Percentiles rank a stretch among this genome's conserved stretches.
Conservation (phyloP, 306 rosid species). For the Geum urbanum region DNA sequence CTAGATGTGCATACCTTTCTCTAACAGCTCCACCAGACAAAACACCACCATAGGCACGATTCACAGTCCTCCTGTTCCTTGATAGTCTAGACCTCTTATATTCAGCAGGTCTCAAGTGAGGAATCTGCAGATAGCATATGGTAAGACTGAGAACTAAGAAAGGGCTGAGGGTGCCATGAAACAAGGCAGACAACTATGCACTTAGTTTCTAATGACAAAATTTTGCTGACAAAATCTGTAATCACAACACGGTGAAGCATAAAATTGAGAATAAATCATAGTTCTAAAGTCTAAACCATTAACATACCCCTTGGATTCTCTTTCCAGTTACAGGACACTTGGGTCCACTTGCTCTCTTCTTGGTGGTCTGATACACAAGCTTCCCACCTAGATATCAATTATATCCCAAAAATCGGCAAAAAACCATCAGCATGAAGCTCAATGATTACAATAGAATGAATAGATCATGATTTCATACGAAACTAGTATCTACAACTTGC, state of each 20-base stretch:
- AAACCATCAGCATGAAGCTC: neutral
- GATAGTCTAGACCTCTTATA: slow-evolving; percentile 70
- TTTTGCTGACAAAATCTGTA: neutral
- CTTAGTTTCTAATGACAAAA: neutral
- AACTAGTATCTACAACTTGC: neutral
- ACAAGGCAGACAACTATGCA: neutral
- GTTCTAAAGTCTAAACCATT: neutral
- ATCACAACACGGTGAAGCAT: neutral
- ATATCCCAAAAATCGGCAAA: neutral
- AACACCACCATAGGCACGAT: slow-evolving; percentile 72
- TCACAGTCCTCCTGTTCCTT: slow-evolving; percentile 71
- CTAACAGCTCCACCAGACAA: slow-evolving; percentile 70
- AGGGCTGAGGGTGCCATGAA: neutral
- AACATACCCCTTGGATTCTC: slow-evolving; percentile 33
- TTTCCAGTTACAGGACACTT: slow-evolving; percentile 34
- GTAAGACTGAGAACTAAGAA: neutral
- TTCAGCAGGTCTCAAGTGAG: slow-evolving; percentile 70
- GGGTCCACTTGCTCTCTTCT: slow-evolving; percentile 37
- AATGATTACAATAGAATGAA: neutral
- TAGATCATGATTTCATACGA: neutral
- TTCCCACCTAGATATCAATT: slow-evolving; percentile 22
- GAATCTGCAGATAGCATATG: slow-evolving; percentile 44
- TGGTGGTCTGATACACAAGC: slow-evolving; percentile 31
- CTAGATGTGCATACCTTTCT: slow-evolving; percentile 52
- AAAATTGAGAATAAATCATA: neutral